These are phyloP conservation scores for Calendula officinalis DNA, from an alignment of 129 eudicot genomes.

Conservation along the genomic window DNA sequence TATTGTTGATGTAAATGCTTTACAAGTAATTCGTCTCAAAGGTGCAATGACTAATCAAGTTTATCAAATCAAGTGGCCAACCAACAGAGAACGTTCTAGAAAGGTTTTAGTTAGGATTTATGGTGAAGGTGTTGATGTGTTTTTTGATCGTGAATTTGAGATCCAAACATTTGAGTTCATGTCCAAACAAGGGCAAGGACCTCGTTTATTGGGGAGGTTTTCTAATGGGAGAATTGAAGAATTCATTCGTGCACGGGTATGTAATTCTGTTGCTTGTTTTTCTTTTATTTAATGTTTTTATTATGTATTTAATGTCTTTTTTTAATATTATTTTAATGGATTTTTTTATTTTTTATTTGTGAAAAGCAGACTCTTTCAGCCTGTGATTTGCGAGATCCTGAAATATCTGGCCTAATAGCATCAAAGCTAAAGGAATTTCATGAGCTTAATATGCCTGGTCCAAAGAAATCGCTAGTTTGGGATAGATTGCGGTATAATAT, in stretches of 20 bases:
- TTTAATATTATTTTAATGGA: not conserved
- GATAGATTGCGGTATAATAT: constrained; percentile 61
- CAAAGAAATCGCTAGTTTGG: constrained; percentile 68
- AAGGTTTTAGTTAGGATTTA: constrained; percentile 84
- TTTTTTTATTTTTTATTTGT: not conserved
- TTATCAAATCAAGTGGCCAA: constrained; percentile 87
- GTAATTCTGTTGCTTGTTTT: not conserved
- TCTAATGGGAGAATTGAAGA: constrained; percentile 83
- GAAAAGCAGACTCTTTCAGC: constrained; percentile 81
- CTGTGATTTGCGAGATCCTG: constrained; percentile 81
- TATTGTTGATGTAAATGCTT: constrained; percentile 51
- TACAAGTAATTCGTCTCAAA: constrained; percentile 78
- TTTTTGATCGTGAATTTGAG: constrained; percentile 74
- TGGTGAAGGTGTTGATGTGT: constrained; percentile 87
- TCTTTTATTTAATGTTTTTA: not conserved
- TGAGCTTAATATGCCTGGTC: constrained; percentile 81
- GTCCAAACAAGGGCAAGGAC: constrained; percentile 85
- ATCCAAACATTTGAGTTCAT: constrained; percentile 80
- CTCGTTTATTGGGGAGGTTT: constrained; percentile 73
- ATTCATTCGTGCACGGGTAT: constrained; percentile 90
- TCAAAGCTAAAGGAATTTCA: constrained; percentile 92
- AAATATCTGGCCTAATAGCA: constrained; percentile 80
- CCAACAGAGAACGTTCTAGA: constrained; percentile 43
- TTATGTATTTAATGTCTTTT: not conserved
- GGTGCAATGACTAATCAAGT: constrained; percentile 97